Evolutionary conservation across 495 filamentous ascomycete genomes (phyloP), one percentile per base, ranked within the genome.

Genomic region (Penicillium desertorum): DNA sequence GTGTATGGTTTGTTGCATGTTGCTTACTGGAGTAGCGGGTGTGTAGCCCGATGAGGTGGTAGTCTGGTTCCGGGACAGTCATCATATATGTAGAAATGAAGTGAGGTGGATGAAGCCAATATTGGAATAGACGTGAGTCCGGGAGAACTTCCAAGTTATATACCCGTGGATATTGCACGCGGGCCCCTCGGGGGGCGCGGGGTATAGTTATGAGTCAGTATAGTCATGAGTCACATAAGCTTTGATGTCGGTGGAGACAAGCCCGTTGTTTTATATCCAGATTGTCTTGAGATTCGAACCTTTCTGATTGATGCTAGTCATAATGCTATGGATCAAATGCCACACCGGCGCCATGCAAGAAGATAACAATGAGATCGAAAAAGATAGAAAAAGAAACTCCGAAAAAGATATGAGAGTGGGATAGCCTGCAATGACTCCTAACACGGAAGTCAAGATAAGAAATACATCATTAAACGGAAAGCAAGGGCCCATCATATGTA

Each of bases 11-110:
- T 4, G 4, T 37, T 37, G 14, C 5, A 36, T 36, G 29, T 25
- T 20, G 12, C 60, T 22, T 63, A 74, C 71, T 70, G 27, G 71
- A 74, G 42, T 74, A 74, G 23, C 71, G 63, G 25, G 71, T 74
- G 41, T 65, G 37, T 29, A 58, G 57, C 4, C 71, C 70, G 45
- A 74, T 57, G n/a, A 74, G 56, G 39, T 70, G 70, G 54, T 68
- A 71, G 17, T 69, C 65, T 17, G 61, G 58, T 29, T 6, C 12
- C 19, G 12, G 16, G 1, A n/a, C 27, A 4, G 43, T 14, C 22
- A 45, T 45, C 12, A 43, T 43, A 43, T 43, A 43, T 23, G 4
- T 20, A 11, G 17, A 20, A 17, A 42, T 42, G 5, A 45, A 25
- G 14, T 22, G 20, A 19, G 20, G 5, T 17, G 8, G 8, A 19